Percentiles rank a stretch among this genome's conserved stretches.
phyloP scores from a whole-genome alignment of 805 yeast species.

The Vanderwaltozyma polyspora region DNA sequence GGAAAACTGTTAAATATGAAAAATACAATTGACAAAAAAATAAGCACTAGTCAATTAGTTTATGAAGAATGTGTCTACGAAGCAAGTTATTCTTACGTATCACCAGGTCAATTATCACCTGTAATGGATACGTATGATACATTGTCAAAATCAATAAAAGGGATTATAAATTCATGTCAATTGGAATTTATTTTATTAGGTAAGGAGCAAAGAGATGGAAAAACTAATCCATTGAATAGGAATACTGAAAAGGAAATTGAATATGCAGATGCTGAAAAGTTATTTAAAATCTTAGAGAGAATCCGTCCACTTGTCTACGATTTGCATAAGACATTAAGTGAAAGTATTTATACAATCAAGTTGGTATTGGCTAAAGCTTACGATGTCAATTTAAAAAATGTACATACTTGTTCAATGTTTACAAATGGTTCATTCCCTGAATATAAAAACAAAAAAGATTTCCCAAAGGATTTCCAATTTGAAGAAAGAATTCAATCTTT shows the following conservation, averaged over 20 bases:
- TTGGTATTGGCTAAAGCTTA: conserved; percentile 29
- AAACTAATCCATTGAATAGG: conserved; percentile 5
- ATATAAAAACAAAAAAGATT: conserved; percentile 9
- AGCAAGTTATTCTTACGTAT: conserved; percentile 35
- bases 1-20: conserved; percentile 28
- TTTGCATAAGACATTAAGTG: conserved; percentile 28
- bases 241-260: conserved; percentile 26
- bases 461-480: conserved; percentile 19
- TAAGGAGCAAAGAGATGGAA: conserved; percentile 7
- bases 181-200: conserved; percentile 31
- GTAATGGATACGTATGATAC: conserved; percentile 26
- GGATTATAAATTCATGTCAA: conserved; percentile 39
- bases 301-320: conserved; percentile 25
- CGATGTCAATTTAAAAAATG: conserved; percentile 28
- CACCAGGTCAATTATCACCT: conserved; percentile 33
- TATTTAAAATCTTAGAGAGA: conserved; percentile 23
- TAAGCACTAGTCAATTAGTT: conserved; percentile 29
- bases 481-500: conserved; percentile 17
- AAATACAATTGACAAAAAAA: conserved; percentile 23
- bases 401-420: conserved; percentile 11
- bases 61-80: conserved; percentile 40
- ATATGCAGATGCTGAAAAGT: conserved; percentile 27
- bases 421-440: conserved; percentile 7
- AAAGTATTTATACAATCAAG: conserved; percentile 26
- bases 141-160: conserved; percentile 29